These are phyloP conservation scores for Exophiala spinifera DNA, from an alignment of 2,329 filamentous ascomycete genomes.

Conservation along the genomic window DNA sequence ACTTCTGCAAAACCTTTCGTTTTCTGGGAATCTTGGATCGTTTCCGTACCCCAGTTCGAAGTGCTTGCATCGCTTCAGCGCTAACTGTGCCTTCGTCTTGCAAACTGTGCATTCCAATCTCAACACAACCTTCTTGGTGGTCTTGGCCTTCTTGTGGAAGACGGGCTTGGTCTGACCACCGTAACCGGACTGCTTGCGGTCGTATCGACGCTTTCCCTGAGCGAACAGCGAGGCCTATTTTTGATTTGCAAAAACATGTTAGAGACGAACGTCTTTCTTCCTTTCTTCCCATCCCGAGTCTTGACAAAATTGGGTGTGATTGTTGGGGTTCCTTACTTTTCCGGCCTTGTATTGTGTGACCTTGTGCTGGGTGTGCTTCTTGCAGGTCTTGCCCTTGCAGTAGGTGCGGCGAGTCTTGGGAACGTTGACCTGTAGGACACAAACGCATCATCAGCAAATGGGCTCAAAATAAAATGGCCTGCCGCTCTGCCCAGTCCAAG, in stretches of 20 bases:
- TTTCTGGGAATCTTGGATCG: too few relatives aligned
- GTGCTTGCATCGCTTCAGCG: conserved; percentile 99
- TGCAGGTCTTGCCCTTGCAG: conserved; percentile 95
- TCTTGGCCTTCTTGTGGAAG: conserved; percentile 99
- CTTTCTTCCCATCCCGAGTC: conserved; percentile 29
- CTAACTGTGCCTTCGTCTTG: conserved; percentile 90
- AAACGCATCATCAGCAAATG: conserved; percentile 15
- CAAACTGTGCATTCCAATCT: conserved; percentile 95
- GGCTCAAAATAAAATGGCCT: too few relatives aligned
- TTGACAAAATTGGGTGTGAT: too few relatives aligned
- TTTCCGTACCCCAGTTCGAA: conserved; percentile 93
- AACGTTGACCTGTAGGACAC: conserved; percentile 83
- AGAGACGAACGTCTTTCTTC: background rate
- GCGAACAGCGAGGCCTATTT: conserved; percentile 92
- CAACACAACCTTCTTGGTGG: conserved; percentile 99
- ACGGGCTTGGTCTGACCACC: conserved; percentile 99
- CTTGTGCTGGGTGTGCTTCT: conserved; percentile 89
- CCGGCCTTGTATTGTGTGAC: conserved; percentile 96
- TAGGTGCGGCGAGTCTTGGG: conserved; percentile 96
- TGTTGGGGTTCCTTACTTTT: conserved; percentile 61
- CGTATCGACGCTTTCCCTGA: conserved; percentile 99
- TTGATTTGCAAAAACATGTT: conserved; percentile 34
- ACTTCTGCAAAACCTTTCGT: background rate
- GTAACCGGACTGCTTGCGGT: conserved; percentile 98
- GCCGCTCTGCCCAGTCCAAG: too few relatives aligned